Evolutionary conservation across 441 rosid genomes (phyloP).

Genomic region (Euphorbia schlechtendalii): DNA sequence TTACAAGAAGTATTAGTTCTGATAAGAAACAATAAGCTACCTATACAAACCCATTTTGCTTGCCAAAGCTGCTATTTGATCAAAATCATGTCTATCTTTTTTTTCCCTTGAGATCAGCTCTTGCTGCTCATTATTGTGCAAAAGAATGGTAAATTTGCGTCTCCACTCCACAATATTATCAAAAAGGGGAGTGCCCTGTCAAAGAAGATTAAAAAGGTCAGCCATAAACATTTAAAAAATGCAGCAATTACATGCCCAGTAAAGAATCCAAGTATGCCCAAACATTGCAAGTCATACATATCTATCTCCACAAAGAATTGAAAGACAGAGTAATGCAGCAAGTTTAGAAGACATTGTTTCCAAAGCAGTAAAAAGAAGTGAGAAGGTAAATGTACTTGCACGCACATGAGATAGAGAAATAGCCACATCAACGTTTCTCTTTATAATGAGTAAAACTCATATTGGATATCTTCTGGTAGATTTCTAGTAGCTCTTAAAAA

Average conservation of each 20-base stretch:
- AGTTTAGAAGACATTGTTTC: neutral
- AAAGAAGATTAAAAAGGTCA: neutral
- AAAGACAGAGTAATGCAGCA: neutral
- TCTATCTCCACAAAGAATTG: neutral
- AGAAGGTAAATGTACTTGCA: neutral
- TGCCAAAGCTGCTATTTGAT: slow-evolving; percentile 67
- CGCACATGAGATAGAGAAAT: neutral
- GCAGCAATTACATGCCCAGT: neutral
- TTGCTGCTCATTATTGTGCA: slow-evolving; percentile 48
- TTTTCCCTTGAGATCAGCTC: slow-evolving; percentile 81
- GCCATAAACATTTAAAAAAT: neutral
- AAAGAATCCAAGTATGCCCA: neutral
- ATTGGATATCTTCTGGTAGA: neutral
- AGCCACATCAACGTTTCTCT: neutral
- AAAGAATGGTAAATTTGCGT: slow-evolving; percentile 43
- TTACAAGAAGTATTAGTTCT: slow-evolving; percentile 13
- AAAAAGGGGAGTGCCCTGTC: slow-evolving; percentile 36
- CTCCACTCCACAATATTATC: slow-evolving; percentile 61
- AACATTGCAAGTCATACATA: neutral
- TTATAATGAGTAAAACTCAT: neutral
- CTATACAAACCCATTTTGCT: slow-evolving; percentile 72
- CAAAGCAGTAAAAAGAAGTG: neutral
- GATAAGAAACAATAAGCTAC: slow-evolving; percentile 28
- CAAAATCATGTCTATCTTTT: slow-evolving; percentile 72
- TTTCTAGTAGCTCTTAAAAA: neutral